Base-by-base conservation (phyloP, 2,329 filamentous ascomycete genomes). In the Pestalotiopsis sp. region DNA sequence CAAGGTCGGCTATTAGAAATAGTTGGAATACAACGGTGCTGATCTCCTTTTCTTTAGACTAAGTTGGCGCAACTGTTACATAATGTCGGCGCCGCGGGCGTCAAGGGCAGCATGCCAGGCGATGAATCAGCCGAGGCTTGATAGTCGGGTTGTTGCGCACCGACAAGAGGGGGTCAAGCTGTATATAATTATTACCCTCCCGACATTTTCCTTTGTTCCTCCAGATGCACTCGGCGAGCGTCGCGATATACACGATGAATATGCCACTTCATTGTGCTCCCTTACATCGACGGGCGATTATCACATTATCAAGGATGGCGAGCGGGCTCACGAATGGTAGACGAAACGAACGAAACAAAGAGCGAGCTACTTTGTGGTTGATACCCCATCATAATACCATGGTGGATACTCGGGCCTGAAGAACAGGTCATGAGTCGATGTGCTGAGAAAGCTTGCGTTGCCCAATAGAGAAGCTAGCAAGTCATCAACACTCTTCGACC, bases 1-100 rank as follows among this genome's bases (percentile, higher is more conserved):
- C 13, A 82, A 85, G 71, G 74, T 83, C n/a, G 86, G 86, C 49
- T 88, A 88, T 75, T 88, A 71, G 76, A 66, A 14, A n/a, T 17
- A 27, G 31, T 11, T 17, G 38, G 31, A 63, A 6, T 17, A n/a
- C 14, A 41, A 41, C 60, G 14, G 23, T 25, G 17, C 38, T 63
- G 9, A 60, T 36, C 36, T 23, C 14, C 13, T 17, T 60, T 23
- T 36, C 57, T 60, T n/a, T 17, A 52, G 7, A 52, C 6, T 6
- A 52, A 52, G 45, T 52, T 52, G 17, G 20, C 17, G 45, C 45
- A n/a, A 52, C 17, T 17, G 45, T 52, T 52, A n/a, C 20, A 52
- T 52, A 52, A 52, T 52, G 45, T 52, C 17, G 45, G 45, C 45
- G 45, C 17, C 20, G 9, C 45, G 17, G 45, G 45, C 17, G 20